phyloP scores from a whole-genome alignment of 2,329 filamentous ascomycete genomes.

The Ascochyta rabiei region DNA sequence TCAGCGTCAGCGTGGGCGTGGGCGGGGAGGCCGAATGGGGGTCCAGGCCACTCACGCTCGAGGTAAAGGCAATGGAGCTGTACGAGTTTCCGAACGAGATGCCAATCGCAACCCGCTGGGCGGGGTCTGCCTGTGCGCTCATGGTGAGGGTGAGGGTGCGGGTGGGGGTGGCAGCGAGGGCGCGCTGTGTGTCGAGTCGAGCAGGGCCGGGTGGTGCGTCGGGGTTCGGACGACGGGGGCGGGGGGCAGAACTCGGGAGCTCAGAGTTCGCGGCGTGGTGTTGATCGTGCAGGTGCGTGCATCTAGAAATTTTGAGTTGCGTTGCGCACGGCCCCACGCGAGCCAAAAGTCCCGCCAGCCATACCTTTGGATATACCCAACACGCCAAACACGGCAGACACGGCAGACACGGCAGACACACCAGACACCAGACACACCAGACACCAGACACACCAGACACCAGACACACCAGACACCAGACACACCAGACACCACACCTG shows the following conservation, averaged over 20 bases:
- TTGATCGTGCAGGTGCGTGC: not conserved
- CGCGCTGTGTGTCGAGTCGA: too few species aligned
- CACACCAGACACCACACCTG: not conserved
- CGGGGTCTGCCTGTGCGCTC: conserved; percentile 58
- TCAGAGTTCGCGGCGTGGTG: conserved; percentile 7
- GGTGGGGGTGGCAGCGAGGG: too few species aligned
- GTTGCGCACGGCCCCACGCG: too few species aligned
- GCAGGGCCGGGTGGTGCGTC: not conserved
- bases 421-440: not conserved
- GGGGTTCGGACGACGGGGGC: not conserved
- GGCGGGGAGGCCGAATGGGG: too few species aligned
- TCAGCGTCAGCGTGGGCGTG: conserved; percentile 23
- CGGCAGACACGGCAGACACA: not conserved
- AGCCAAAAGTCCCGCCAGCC: conserved; percentile 1
- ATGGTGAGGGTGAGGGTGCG: conserved; percentile 36
- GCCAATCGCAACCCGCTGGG: conserved; percentile 77
- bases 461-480: not conserved
- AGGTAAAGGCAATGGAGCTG: conserved; percentile 93
- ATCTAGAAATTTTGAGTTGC: not conserved
- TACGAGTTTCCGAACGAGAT: conserved; percentile 98
- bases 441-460: not conserved
- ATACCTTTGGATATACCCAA: too few species aligned
- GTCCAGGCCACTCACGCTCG: conserved; percentile 55
- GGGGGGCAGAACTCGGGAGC: conserved; percentile 1
- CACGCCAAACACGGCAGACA: too few species aligned